Percentiles rank a stretch among this genome's conserved stretches.
phyloP scores from a whole-genome alignment of 768 basidiomycete species.

The Leccinum rimulosum region DNA sequence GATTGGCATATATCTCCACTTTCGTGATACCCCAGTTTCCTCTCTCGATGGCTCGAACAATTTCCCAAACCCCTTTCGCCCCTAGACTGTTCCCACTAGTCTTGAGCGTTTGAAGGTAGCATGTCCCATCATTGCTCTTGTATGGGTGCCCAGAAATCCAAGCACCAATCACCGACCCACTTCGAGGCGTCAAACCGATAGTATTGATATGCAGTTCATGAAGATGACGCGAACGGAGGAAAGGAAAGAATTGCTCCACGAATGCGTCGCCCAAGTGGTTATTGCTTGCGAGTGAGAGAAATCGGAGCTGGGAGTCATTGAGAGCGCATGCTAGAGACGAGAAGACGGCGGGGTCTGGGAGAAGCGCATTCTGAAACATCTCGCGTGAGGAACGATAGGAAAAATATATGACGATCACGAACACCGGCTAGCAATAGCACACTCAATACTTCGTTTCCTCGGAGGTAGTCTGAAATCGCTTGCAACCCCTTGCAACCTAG shows the following conservation, averaged over 20 bases:
- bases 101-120: constrained; percentile 47
- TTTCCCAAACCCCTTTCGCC: constrained; percentile 41
- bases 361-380: constrained; percentile 41
- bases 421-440: constrained; percentile 56
- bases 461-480: constrained; percentile 50
- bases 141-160: constrained; percentile 45
- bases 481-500: constrained; percentile 54
- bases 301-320: constrained; percentile 50
- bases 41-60: constrained; percentile 46
- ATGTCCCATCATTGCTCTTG: constrained; percentile 21
- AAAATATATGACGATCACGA: constrained; percentile 21
- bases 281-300: constrained; percentile 53
- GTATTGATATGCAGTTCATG: constrained; percentile 53
- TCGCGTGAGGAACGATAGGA: background rate
- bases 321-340: constrained; percentile 46
- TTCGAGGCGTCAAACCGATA: constrained; percentile 42
- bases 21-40: constrained; percentile 49
- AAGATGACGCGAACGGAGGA: constrained; percentile 45
- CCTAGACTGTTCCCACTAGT: constrained; percentile 60
- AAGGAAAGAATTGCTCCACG: constrained; percentile 46
- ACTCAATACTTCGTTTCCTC: constrained; percentile 43
- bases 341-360: constrained; percentile 35
- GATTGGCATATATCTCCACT: constrained; percentile 51
- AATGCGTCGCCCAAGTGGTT: constrained; percentile 47
- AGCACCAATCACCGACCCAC: constrained; percentile 42